Evolutionary conservation across 768 basidiomycete genomes (phyloP).

Genomic region (Boletus sp.): DNA sequence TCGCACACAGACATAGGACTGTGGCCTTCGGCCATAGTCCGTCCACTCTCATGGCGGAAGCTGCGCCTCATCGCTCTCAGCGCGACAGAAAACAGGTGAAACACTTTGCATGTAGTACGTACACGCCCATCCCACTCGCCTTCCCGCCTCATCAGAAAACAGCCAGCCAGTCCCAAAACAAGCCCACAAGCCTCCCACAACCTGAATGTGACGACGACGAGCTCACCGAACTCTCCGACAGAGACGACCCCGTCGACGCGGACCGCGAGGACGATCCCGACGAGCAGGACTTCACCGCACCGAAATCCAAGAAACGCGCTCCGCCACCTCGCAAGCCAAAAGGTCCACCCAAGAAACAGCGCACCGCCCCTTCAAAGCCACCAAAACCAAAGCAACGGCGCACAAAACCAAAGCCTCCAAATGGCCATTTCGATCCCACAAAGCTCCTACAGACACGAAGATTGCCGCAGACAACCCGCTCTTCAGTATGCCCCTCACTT

Average conservation of each 20-base stretch:
- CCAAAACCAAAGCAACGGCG: constrained; percentile 22
- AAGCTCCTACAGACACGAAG: constrained; percentile 71
- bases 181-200: constrained; percentile 51
- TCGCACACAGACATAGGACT: too few species aligned
- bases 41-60: constrained; percentile 21
- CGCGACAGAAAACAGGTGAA: constrained; percentile 65
- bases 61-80: constrained; percentile 56
- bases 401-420: constrained; percentile 37
- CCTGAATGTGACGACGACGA: constrained; percentile 38
- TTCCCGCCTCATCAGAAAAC: constrained; percentile 1
- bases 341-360: constrained; percentile 47
- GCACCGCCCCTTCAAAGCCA: constrained; percentile 41
- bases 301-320: constrained; percentile 45
- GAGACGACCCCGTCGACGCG: constrained; percentile 16
- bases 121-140: neutral
- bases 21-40: too few species aligned
- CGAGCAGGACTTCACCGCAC: constrained; percentile 34
- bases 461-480: constrained; percentile 81
- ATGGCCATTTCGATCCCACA: constrained; percentile 61
- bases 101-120: constrained; percentile 55
- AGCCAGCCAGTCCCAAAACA: constrained; percentile 33
- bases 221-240: constrained; percentile 24
- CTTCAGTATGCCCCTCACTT: constrained; percentile 67
- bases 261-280: constrained; percentile 41
- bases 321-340: constrained; percentile 37